Evolutionary conservation across 2,329 filamentous ascomycete genomes (phyloP).

Genomic region (Monosporascus sp.): DNA sequence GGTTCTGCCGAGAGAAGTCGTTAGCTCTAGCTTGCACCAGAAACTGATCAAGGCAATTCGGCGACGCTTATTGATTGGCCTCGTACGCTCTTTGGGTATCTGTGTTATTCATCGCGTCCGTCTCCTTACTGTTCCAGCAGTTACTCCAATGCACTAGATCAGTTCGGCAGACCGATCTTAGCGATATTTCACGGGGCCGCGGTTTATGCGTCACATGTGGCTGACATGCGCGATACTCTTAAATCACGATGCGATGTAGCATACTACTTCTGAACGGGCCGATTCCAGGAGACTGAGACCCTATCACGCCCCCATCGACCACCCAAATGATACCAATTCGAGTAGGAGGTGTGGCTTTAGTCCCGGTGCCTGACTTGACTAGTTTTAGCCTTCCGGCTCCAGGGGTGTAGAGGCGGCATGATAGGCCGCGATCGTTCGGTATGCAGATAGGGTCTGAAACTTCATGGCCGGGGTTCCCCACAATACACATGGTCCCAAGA

Average conservation of each 20-base stretch:
- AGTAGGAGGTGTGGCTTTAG: constrained; percentile 18
- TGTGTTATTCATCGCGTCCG: neutral
- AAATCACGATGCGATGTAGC: neutral
- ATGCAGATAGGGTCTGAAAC: neutral
- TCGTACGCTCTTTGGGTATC: neutral
- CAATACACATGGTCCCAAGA: neutral
- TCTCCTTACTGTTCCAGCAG: too few relatives aligned
- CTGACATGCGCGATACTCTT: neutral
- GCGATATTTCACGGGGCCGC: neutral
- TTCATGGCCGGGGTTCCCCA: neutral
- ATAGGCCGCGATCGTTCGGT: neutral
- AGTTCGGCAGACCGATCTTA: neutral
- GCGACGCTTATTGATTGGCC: neutral
- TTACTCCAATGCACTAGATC: too few relatives aligned
- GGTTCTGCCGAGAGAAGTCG: too few relatives aligned
- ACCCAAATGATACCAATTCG: constrained; percentile 21
- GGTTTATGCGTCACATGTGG: neutral
- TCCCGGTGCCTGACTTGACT: constrained; percentile 9
- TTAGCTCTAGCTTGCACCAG: neutral
- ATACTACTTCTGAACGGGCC: constrained; percentile 13
- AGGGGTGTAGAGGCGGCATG: constrained; percentile 1
- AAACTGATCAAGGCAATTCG: neutral
- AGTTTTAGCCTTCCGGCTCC: constrained; percentile 4
- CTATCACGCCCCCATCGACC: constrained; percentile 18
- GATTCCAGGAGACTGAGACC: constrained; percentile 9